These are phyloP conservation scores for Paramyrothecium sp. DNA, from an alignment of 2,329 filamentous ascomycete species.

Conservation along the genomic window DNA sequence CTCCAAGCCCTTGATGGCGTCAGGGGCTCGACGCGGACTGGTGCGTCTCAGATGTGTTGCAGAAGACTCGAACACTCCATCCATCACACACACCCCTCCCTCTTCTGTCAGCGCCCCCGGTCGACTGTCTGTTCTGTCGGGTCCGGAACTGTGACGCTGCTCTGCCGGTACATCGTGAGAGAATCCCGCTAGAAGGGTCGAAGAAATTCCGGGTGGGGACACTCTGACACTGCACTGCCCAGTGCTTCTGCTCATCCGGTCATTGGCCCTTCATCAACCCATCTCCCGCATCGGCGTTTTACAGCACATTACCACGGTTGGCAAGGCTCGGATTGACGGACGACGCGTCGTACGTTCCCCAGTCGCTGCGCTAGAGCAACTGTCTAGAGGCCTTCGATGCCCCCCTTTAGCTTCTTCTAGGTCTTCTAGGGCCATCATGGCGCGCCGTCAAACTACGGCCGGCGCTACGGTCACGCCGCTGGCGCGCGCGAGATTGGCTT, in stretches of 20 bases:
- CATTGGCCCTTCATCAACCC: too few species aligned
- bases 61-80: constrained; percentile 18
- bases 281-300: too few species aligned
- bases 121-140: neutral
- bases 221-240: too few species aligned
- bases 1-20: neutral
- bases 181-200: neutral
- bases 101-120: neutral
- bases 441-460: neutral
- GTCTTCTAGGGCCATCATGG: neutral
- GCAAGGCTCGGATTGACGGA: too few species aligned
- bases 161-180: neutral
- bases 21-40: constrained; percentile 2
- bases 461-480: neutral
- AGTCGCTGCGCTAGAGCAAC: neutral
- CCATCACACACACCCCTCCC: constrained; percentile 15
- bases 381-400: neutral
- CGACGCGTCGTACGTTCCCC: too few species aligned
- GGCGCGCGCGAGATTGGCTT: neutral
- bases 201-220: too few species aligned
- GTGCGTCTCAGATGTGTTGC: constrained; percentile 44
- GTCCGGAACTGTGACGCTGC: neutral
- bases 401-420: neutral
- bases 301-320: too few species aligned
- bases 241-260: too few species aligned